These are phyloP conservation scores for Annulohypoxylon nitens DNA, from an alignment of 495 filamentous ascomycete genomes.

Conservation along the genomic window DNA sequence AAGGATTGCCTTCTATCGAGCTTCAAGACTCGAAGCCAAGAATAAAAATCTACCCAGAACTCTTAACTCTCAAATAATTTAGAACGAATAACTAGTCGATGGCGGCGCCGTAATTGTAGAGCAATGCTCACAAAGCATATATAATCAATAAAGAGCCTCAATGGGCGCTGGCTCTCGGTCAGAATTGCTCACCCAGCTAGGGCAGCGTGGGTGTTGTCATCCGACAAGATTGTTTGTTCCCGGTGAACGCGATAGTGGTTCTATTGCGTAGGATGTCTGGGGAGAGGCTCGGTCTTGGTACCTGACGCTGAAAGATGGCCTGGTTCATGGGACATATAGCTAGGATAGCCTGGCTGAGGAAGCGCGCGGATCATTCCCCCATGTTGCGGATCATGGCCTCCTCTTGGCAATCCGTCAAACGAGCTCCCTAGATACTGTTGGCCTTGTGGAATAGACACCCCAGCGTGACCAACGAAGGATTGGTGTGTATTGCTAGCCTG, in stretches of 20 bases:
- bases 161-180: neutral
- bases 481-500: slow-evolving; percentile 39
- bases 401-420: slow-evolving; percentile 51
- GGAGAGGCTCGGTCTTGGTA: slow-evolving; percentile 31
- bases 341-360: slow-evolving; percentile 25
- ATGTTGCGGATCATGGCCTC: slow-evolving; percentile 39
- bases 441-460: slow-evolving; percentile 45
- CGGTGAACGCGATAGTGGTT: neutral
- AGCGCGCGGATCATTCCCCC: slow-evolving; percentile 41
- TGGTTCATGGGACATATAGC: slow-evolving; percentile 39
- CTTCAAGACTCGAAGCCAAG: neutral
- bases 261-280: slow-evolving; percentile 40
- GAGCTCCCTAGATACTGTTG: slow-evolving; percentile 43
- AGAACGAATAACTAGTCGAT: slow-evolving; percentile 1
- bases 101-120: neutral
- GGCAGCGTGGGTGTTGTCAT: slow-evolving; percentile 1
- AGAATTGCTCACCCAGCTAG: neutral
- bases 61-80: slow-evolving; percentile 1
- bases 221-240: slow-evolving; percentile 5
- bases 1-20: slow-evolving; percentile 15
- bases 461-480: slow-evolving; percentile 47
- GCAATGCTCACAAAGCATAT: slow-evolving; percentile 14
- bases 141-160: neutral
- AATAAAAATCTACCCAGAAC: neutral
- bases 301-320: slow-evolving; percentile 20